These are phyloP conservation scores for Ganoderma lingzhi DNA, from an alignment of 1,284 basidiomycete genomes.

Conservation along the genomic window DNA sequence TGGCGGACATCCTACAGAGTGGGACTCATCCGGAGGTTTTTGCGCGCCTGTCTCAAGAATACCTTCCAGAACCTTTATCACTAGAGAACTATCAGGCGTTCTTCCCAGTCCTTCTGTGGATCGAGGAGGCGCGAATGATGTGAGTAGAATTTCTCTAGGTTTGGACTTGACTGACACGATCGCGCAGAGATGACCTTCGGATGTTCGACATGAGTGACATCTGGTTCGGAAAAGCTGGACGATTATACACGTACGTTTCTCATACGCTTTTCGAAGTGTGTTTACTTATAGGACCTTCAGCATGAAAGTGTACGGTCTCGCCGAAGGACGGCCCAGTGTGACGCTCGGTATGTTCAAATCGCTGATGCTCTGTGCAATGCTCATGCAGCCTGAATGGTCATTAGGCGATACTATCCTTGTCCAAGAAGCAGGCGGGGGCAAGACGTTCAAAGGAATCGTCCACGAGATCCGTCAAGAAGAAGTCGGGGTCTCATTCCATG, in stretches of 20 bases:
- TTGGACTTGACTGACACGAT: background rate
- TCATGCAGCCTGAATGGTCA: background rate
- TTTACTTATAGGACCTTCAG: constrained; percentile 40
- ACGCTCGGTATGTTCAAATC: constrained; percentile 54
- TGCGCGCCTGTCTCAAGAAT: constrained; percentile 26
- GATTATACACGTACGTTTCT: constrained; percentile 53
- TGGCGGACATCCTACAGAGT: constrained; percentile 23
- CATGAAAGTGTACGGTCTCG: constrained; percentile 64
- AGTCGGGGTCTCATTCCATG: constrained; percentile 62
- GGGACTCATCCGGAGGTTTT: constrained; percentile 24
- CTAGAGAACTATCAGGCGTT: constrained; percentile 51
- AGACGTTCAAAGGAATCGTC: constrained; percentile 68
- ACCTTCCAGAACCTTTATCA: constrained; percentile 52
- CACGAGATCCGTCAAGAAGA: constrained; percentile 57
- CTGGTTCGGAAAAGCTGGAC: constrained; percentile 42
- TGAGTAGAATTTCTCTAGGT: background rate
- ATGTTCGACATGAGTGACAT: constrained; percentile 60
- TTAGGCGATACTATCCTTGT: constrained; percentile 64
- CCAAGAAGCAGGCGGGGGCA: constrained; percentile 50
- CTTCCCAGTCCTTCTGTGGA: constrained; percentile 63
- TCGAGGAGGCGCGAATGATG: constrained; percentile 56
- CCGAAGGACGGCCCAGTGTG: constrained; percentile 72
- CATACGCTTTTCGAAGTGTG: background rate
- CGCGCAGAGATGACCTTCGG: constrained; percentile 58
- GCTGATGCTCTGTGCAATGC: background rate